These are phyloP conservation scores for Cylindrotheca closterium DNA, from an alignment of 108 stramenopile species.

Conservation along the genomic window DNA sequence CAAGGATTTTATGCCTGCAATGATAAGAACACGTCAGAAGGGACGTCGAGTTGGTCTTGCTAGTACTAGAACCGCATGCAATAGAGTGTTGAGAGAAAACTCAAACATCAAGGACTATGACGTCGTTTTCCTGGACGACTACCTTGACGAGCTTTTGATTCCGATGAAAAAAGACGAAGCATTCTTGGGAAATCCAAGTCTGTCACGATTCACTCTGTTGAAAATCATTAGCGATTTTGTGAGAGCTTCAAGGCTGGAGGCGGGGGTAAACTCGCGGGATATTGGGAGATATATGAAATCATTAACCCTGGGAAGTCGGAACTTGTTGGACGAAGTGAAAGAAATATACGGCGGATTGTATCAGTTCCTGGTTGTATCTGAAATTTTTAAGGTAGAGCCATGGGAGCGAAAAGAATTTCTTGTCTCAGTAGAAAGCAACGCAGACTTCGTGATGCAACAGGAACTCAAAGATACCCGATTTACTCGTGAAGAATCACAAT, in stretches of 20 bases:
- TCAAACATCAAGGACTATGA: conserved; percentile 75
- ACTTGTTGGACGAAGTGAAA: conserved; percentile 70
- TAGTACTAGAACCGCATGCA: conserved; percentile 54
- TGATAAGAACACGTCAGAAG: conserved; percentile 80
- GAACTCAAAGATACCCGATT: not conserved
- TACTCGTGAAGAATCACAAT: not conserved
- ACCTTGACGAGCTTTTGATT: conserved; percentile 58
- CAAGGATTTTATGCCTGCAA: conserved; percentile 87
- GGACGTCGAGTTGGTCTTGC: conserved; percentile 74
- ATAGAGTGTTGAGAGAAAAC: conserved; percentile 60
- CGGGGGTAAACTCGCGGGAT: conserved; percentile 61
- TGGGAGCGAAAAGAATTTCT: conserved; percentile 7
- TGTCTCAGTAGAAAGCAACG: conserved; percentile 7
- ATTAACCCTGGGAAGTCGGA: conserved; percentile 46
- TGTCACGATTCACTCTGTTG: conserved; percentile 56
- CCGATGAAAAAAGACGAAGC: conserved; percentile 22
- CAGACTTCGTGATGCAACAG: not conserved
- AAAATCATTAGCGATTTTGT: conserved; percentile 74
- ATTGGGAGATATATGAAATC: conserved; percentile 68
- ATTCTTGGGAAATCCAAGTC: not conserved
- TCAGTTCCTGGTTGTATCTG: conserved; percentile 35
- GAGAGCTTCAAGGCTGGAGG: conserved; percentile 30
- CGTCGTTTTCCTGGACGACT: conserved; percentile 74
- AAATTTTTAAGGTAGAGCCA: conserved; percentile 12
- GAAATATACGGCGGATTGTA: conserved; percentile 56